These are phyloP conservation scores for Penicillium sp. DNA, from an alignment of 2,329 filamentous ascomycete species.

Conservation along the genomic window DNA sequence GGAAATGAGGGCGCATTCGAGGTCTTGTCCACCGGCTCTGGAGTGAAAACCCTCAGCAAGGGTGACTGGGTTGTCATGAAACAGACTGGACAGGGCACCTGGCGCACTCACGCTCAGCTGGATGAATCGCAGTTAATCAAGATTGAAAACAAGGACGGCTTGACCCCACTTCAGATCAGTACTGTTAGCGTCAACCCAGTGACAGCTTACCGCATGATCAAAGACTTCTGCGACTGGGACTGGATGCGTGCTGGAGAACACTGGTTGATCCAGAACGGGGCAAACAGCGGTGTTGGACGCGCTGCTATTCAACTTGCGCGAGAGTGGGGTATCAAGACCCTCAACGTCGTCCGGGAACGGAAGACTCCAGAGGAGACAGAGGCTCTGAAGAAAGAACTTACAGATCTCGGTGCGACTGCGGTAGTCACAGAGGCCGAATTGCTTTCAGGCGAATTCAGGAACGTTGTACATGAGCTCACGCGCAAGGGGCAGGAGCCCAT, in stretches of 20 bases:
- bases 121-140: constrained; percentile 55
- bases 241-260: constrained; percentile 57
- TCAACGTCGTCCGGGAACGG: constrained; percentile 77
- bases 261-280: constrained; percentile 96
- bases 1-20: constrained; percentile 86
- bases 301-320: constrained; percentile 79
- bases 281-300: constrained; percentile 84
- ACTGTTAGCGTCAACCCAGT: constrained; percentile 89
- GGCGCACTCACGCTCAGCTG: constrained; percentile 79
- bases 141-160: constrained; percentile 59
- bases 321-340: constrained; percentile 79
- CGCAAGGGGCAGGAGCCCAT: constrained; percentile 62
- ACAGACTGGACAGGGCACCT: constrained; percentile 75
- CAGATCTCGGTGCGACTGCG: constrained; percentile 53
- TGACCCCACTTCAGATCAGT: constrained; percentile 69
- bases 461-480: constrained; percentile 58
- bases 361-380: constrained; percentile 56
- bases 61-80: constrained; percentile 95
- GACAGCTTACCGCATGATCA: constrained; percentile 86
- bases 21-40: constrained; percentile 61
- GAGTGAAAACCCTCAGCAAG: constrained; percentile 53
- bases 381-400: constrained; percentile 53
- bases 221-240: constrained; percentile 57
- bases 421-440: constrained; percentile 56
- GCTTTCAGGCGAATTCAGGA: constrained; percentile 36